Percentiles rank a stretch among this genome's conserved stretches.
phyloP scores from a whole-genome alignment of 2,329 filamentous ascomycete genomes.

The Cryphonectria nitschkei region DNA sequence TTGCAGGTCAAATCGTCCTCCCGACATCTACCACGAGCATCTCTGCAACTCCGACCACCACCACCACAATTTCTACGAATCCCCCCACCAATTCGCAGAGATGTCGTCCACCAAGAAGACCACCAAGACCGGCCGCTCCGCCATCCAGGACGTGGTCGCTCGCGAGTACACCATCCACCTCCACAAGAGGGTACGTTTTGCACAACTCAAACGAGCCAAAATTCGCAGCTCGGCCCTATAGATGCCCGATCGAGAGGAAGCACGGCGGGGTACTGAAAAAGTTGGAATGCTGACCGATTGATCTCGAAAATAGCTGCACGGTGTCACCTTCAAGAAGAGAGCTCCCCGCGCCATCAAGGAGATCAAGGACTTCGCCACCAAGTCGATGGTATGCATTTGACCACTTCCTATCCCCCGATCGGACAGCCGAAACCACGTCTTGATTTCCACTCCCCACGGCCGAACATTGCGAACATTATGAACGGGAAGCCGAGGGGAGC shows the following conservation, averaged over 20 bases:
- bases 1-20: conserved; percentile 7
- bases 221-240: not conserved
- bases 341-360: conserved; percentile 99
- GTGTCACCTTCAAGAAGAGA: conserved; percentile 99
- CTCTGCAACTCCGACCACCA: conserved; percentile 1
- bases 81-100: conserved; percentile 48
- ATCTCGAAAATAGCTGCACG: conserved; percentile 73
- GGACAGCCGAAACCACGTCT: not conserved
- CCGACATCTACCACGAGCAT: not conserved
- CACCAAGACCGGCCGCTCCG: conserved; percentile 78
- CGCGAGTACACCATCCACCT: conserved; percentile 99
- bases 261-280: conserved; percentile 33
- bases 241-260: conserved; percentile 35
- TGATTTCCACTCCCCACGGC: not conserved
- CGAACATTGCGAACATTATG: not conserved
- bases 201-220: conserved; percentile 16
- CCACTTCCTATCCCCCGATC: conserved; percentile 22
- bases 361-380: conserved; percentile 91
- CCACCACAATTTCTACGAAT: conserved; percentile 5
- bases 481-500: not conserved
- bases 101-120: conserved; percentile 73
- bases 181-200: conserved; percentile 92
- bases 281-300: conserved; percentile 39
- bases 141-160: conserved; percentile 98
- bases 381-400: conserved; percentile 84